A percentile compares a stretch with the other conserved stretches of the same genome.
These are phyloP conservation scores for Hypoxylon fragiforme DNA, from an alignment of 495 filamentous ascomycete species.

Conservation along the genomic window DNA sequence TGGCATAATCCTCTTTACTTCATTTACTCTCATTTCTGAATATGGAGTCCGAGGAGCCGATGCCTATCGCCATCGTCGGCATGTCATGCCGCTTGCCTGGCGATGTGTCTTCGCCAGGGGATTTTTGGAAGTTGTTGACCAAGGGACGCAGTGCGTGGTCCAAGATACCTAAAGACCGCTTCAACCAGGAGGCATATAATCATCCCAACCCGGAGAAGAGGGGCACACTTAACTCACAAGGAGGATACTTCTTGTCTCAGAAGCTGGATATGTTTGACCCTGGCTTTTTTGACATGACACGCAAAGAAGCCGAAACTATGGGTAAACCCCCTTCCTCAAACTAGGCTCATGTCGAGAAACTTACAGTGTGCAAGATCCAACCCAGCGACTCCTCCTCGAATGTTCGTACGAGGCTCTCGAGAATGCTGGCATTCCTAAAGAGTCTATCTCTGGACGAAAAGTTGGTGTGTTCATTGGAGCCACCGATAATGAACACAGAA, in stretches of 20 bases:
- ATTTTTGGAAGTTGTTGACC: conserved; percentile 53
- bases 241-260: conserved; percentile 59
- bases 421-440: conserved; percentile 53
- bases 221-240: conserved; percentile 46
- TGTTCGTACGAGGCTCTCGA: conserved; percentile 56
- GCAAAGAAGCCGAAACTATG: conserved; percentile 53
- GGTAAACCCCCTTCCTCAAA: conserved; percentile 23
- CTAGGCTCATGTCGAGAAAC: background rate
- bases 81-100: conserved; percentile 55
- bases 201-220: conserved; percentile 59
- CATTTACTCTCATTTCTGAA: conserved; percentile 6
- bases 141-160: conserved; percentile 44
- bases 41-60: conserved; percentile 28
- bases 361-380: conserved; percentile 49
- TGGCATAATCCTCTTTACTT: conserved; percentile 2
- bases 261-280: conserved; percentile 55
- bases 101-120: conserved; percentile 42
- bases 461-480: conserved; percentile 51
- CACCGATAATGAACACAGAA: conserved; percentile 44
- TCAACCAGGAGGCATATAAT: conserved; percentile 65
- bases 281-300: conserved; percentile 56
- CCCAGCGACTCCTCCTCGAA: conserved; percentile 60
- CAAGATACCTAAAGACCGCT: conserved; percentile 66
- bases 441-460: conserved; percentile 48
- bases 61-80: conserved; percentile 50